Percentiles rank a stretch among this genome's conserved stretches.
Evolutionary conservation across 495 filamentous ascomycete genomes (phyloP).

Genomic region (Recurvomyces mirabilis): DNA sequence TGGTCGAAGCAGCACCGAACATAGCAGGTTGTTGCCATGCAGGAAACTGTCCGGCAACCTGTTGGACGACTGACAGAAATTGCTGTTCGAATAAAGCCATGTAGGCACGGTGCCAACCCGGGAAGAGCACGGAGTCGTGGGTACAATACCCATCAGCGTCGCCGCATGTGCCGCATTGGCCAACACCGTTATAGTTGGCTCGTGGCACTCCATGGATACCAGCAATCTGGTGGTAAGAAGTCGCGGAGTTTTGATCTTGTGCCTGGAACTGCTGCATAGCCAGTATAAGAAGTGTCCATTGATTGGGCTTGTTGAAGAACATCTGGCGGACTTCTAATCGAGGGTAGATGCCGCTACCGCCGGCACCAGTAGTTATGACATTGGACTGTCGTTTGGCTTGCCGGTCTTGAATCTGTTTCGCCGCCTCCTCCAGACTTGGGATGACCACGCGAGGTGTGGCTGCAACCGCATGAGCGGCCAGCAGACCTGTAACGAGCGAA

Average conservation of each 20-base stretch:
- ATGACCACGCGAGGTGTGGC: neutral
- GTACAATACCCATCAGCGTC: slow-evolving; percentile 30
- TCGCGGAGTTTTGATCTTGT: slow-evolving; percentile 19
- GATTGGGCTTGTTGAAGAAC: slow-evolving; percentile 18
- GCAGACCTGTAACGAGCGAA: slow-evolving; percentile 4
- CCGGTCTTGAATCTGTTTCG: slow-evolving; percentile 12
- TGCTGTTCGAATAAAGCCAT: slow-evolving; percentile 24
- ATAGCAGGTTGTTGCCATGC: slow-evolving; percentile 7
- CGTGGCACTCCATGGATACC: slow-evolving; percentile 25
- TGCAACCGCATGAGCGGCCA: neutral
- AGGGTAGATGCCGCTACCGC: slow-evolving; percentile 21
- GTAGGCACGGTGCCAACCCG: slow-evolving; percentile 36
- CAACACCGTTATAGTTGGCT: slow-evolving; percentile 17
- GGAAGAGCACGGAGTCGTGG: slow-evolving; percentile 35
- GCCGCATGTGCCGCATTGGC: slow-evolving; percentile 14
- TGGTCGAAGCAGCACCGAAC: slow-evolving; percentile 11
- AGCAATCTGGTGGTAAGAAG: slow-evolving; percentile 27
- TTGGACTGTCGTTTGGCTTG: slow-evolving; percentile 6
- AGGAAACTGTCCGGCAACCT: slow-evolving; percentile 15
- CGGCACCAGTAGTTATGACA: slow-evolving; percentile 22
- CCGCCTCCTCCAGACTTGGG: slow-evolving; percentile 7
- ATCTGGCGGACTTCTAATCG: slow-evolving; percentile 26
- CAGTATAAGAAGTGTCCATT: slow-evolving; percentile 27
- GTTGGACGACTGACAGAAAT: slow-evolving; percentile 18
- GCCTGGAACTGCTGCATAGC: slow-evolving; percentile 24